Evolutionary conservation across 495 filamentous ascomycete species (phyloP).

Genomic region (Aspergillus leporis): DNA sequence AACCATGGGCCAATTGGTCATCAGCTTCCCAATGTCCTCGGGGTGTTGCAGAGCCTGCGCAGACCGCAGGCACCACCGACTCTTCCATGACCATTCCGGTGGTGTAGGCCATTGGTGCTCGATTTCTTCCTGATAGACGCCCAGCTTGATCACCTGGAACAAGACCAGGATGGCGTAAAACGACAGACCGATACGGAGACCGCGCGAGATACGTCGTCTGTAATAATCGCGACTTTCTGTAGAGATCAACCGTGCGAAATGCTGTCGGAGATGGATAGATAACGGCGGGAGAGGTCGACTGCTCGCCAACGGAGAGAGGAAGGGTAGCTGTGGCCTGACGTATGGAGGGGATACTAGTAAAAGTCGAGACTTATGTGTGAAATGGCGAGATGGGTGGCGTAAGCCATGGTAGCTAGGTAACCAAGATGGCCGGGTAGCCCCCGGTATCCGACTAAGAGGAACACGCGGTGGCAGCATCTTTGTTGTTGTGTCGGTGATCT

Average conservation of each 20-base stretch:
- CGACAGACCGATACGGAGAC: conserved; percentile 55
- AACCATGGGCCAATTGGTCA: conserved; percentile 66
- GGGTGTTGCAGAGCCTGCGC: conserved; percentile 58
- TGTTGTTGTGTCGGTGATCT: conserved; percentile 2
- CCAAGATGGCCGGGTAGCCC: conserved; percentile 18
- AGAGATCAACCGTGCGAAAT: conserved; percentile 70
- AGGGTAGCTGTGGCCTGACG: conserved; percentile 76
- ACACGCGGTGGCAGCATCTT: conserved; percentile 24
- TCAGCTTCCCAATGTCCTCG: conserved; percentile 45
- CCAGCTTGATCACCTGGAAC: conserved; percentile 54
- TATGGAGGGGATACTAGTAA: conserved; percentile 48
- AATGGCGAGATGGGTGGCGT: conserved; percentile 30
- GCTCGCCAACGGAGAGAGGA: conserved; percentile 59
- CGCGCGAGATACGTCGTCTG: conserved; percentile 60
- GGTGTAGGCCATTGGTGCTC: conserved; percentile 76
- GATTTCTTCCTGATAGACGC: conserved; percentile 64
- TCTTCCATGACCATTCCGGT: conserved; percentile 68
- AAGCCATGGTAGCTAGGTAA: conserved; percentile 6
- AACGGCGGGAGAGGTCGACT: conserved; percentile 35
- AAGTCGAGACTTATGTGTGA: conserved; percentile 49
- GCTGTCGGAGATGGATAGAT: conserved; percentile 48
- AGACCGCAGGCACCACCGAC: conserved; percentile 58
- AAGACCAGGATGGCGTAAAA: conserved; percentile 57
- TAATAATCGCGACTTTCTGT: conserved; percentile 71
- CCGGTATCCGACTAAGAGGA: conserved; percentile 35